Percentiles rank a stretch among this genome's conserved stretches.
Evolutionary conservation across 139 green algal genomes (phyloP).

Genomic region (Chlamydomonas eustigma): DNA sequence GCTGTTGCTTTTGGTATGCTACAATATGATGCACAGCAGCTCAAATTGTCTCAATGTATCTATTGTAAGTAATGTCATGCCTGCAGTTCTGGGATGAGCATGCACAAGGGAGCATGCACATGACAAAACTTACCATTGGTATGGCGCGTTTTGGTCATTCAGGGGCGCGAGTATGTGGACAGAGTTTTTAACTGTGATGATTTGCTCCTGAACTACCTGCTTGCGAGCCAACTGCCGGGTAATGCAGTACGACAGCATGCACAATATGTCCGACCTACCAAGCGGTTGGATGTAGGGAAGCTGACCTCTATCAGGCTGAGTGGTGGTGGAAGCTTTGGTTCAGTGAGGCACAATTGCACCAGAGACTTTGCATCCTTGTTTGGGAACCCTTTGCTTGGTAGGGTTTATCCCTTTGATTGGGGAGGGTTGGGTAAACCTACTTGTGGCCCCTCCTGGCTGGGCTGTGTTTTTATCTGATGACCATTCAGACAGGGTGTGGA

Average conservation of each 20-base stretch:
- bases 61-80: no score
- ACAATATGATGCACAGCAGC: no score
- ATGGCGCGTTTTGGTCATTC: neutral
- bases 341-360: neutral
- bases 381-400: slow-evolving; percentile 17
- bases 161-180: slow-evolving; percentile 39
- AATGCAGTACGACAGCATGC: slow-evolving; percentile 8
- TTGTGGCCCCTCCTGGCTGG: slow-evolving; percentile 9
- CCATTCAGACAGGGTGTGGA: no score
- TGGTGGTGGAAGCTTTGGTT: slow-evolving; percentile 19
- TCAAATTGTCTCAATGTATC: no score
- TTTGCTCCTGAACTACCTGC: slow-evolving; percentile 51
- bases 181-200: slow-evolving; percentile 52
- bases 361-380: slow-evolving; percentile 29
- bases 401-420: slow-evolving; percentile 16
- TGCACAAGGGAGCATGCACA: no score
- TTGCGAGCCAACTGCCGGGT: slow-evolving; percentile 20
- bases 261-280: slow-evolving; percentile 22
- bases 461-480: slow-evolving; percentile 26
- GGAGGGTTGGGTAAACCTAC: neutral
- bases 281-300: slow-evolving; percentile 26
- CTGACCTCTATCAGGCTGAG: slow-evolving; percentile 18
- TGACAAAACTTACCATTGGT: no score
- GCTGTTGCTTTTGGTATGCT: no score
- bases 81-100: no score